A percentile compares a stretch with the other conserved stretches of the same genome.
Conservation (phyloP, 345 rosid genomes). For the Rhizophora apiculata region DNA sequence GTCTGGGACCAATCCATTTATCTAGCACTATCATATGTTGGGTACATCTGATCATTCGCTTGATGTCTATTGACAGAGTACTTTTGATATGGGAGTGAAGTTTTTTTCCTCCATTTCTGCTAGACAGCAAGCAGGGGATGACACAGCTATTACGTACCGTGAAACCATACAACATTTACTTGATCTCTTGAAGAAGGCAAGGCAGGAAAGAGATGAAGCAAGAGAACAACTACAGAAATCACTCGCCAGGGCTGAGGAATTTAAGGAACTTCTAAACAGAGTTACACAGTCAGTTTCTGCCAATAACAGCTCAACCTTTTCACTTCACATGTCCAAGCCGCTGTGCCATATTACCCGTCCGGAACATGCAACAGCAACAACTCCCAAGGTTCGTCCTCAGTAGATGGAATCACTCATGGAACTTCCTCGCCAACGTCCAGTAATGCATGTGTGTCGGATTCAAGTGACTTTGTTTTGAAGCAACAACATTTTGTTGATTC, state of each 20-base stretch:
- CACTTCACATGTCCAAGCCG: not conserved
- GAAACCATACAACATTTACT: not conserved
- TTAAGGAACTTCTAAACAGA: not conserved
- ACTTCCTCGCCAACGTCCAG: not conserved
- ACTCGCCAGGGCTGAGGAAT: not conserved
- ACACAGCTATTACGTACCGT: not conserved
- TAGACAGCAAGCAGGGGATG: not conserved
- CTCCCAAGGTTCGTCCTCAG: not conserved
- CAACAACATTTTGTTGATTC: not conserved
- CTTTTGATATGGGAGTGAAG: not conserved
- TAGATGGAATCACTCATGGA: not conserved
- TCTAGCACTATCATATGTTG: too few species aligned
- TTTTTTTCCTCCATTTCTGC: not conserved
- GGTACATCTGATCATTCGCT: too few species aligned
- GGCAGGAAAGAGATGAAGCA: conserved; percentile 1
- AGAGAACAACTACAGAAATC: not conserved
- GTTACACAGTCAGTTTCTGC: not conserved
- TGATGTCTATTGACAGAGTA: not conserved
- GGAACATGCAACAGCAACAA: too few species aligned
- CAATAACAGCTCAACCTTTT: not conserved
- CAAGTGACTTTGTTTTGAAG: not conserved
- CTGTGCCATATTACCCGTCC: not conserved
- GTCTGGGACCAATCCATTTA: too few species aligned
- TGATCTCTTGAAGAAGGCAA: not conserved
- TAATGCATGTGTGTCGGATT: not conserved